Evolutionary conservation across 2,329 filamentous ascomycete genomes (phyloP).

Genomic region (Phymatotrichopsis omnivora): DNA sequence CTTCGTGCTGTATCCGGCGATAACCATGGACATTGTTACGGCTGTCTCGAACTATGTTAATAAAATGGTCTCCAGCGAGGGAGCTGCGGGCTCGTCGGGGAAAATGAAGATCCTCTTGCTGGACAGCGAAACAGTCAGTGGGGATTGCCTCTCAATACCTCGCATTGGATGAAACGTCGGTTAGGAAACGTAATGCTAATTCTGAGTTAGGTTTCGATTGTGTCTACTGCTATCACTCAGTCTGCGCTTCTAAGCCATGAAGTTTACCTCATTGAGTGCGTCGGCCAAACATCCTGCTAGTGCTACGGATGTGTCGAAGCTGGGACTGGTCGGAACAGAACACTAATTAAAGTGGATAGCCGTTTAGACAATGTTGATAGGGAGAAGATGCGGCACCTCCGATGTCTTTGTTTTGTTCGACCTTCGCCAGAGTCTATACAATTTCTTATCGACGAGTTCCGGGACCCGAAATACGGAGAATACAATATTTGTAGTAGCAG

Average conservation of each 20-base stretch:
- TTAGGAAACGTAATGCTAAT: conserved; percentile 7
- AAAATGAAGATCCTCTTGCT: conserved; percentile 98
- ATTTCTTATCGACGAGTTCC: conserved; percentile 83
- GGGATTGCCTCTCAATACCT: conserved; percentile 7
- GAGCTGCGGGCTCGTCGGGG: conserved; percentile 55
- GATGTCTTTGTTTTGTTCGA: conserved; percentile 85
- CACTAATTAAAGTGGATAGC: conserved; percentile 32
- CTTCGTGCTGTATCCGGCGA: no score
- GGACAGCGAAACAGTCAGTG: conserved; percentile 73
- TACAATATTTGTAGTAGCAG: conserved; percentile 63
- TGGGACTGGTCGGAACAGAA: no score
- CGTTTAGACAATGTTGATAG: conserved; percentile 79
- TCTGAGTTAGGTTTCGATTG: conserved; percentile 65
- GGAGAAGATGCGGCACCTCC: conserved; percentile 96
- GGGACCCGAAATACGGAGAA: conserved; percentile 94
- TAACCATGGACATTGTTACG: conserved; percentile 82
- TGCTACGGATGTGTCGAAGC: background rate
- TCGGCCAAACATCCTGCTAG: background rate
- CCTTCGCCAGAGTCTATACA: conserved; percentile 90
- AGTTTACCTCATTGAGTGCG: conserved; percentile 83
- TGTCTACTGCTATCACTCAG: conserved; percentile 92
- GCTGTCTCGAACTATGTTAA: conserved; percentile 90
- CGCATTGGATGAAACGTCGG: background rate
- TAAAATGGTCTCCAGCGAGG: conserved; percentile 67
- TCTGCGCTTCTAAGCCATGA: conserved; percentile 91